Percentiles rank a stretch among this genome's conserved stretches.
These are phyloP conservation scores for Lunasporangiospora selenospora DNA, from an alignment of 192 early-diverging fungal genomes.

Conservation along the genomic window DNA sequence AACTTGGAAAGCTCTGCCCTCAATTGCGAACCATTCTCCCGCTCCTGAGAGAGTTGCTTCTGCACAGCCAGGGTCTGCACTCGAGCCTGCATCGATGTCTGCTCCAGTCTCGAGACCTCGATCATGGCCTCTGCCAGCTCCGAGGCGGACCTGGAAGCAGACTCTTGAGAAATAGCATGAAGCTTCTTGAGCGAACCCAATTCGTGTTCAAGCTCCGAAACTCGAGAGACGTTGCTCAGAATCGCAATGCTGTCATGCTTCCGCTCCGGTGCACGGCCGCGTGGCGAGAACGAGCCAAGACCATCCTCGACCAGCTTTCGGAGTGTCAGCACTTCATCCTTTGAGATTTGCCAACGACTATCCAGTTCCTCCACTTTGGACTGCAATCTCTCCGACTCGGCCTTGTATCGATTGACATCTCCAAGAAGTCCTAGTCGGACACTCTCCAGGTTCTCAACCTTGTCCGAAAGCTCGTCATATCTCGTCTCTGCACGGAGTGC, in stretches of 20 bases:
- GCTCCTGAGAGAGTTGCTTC: conserved; percentile 51
- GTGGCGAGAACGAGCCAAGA: conserved; percentile 42
- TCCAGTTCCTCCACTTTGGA: conserved; percentile 52
- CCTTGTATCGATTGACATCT: conserved; percentile 45
- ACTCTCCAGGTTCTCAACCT: conserved; percentile 46
- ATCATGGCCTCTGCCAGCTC: conserved; percentile 53
- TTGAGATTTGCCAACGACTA: conserved; percentile 31
- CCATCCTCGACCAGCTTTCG: conserved; percentile 52
- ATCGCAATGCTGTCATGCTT: conserved; percentile 49
- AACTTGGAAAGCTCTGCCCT: conserved; percentile 42
- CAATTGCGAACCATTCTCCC: conserved; percentile 44
- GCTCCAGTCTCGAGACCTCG: conserved; percentile 54
- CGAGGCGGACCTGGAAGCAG: conserved; percentile 30
- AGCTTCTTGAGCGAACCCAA: conserved; percentile 40
- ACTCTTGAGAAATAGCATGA: conserved; percentile 21
- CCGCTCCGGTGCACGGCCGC: conserved; percentile 8
- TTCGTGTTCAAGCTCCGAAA: conserved; percentile 49
- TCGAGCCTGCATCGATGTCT: conserved; percentile 52
- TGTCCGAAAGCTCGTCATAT: conserved; percentile 28
- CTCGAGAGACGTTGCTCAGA: conserved; percentile 28
- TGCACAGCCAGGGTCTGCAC: conserved; percentile 50
- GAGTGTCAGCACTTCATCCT: conserved; percentile 49
- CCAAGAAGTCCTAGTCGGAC: conserved; percentile 26
- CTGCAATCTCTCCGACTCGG: conserved; percentile 45
- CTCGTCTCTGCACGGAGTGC: conserved; percentile 47